Evolutionary conservation across 1,139 yeast genomes (phyloP).

Genomic region (Candida glucosophila): DNA sequence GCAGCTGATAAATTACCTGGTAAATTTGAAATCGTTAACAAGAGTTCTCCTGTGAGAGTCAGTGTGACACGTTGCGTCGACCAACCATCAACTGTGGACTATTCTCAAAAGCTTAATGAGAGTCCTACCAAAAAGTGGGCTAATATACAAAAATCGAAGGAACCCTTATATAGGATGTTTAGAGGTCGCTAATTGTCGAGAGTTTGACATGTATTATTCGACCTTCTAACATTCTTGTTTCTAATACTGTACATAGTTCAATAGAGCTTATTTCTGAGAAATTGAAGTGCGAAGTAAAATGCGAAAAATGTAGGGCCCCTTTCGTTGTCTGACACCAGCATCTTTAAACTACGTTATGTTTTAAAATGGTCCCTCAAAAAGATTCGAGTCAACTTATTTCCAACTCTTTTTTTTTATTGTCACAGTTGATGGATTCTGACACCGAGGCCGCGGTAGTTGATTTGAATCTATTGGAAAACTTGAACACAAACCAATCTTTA

Average conservation of each 20-base stretch:
- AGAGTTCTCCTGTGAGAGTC: constrained; percentile 59
- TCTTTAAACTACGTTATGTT: background rate
- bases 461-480: constrained; percentile 42
- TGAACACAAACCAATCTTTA: constrained; percentile 50
- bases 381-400: constrained; percentile 23
- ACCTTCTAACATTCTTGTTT: constrained; percentile 35
- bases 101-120: constrained; percentile 43
- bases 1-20: constrained; percentile 94
- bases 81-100: constrained; percentile 42
- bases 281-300: too few species aligned
- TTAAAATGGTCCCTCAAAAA: too few species aligned
- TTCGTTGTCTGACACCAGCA: constrained; percentile 2
- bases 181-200: constrained; percentile 56
- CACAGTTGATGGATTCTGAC: constrained; percentile 39
- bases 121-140: constrained; percentile 62
- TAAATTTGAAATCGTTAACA: constrained; percentile 73
- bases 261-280: too few species aligned
- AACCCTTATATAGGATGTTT: constrained; percentile 42
- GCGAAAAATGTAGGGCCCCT: constrained; percentile 1
- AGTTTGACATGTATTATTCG: constrained; percentile 37
- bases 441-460: constrained; percentile 46
- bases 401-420: constrained; percentile 20
- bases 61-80: constrained; percentile 48
- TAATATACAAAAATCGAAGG: constrained; percentile 40
- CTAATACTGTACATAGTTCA: background rate